Evolutionary conservation across 805 yeast species (phyloP).

Genomic region (Yueomyces sinensis): DNA sequence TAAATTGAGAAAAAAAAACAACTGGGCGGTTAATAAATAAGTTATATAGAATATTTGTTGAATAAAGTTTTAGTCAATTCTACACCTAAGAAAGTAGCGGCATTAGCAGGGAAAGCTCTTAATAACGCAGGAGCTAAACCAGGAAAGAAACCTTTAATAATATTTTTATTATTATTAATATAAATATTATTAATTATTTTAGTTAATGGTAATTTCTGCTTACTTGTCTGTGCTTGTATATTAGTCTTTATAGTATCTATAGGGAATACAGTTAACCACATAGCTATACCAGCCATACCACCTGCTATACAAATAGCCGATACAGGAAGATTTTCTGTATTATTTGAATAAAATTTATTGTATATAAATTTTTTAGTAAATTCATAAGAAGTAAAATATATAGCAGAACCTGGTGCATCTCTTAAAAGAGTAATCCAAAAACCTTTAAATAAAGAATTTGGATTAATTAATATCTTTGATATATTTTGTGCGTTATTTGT

Average conservation of each 20-base stretch:
- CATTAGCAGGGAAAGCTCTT: constrained; percentile 95
- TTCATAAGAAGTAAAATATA: constrained; percentile 92
- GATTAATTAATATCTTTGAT: constrained; percentile 67
- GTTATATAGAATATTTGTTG: constrained; percentile 21
- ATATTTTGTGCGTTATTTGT: constrained; percentile 39
- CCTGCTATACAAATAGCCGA: constrained; percentile 79
- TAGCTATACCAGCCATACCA: constrained; percentile 89
- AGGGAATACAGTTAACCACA: constrained; percentile 97
- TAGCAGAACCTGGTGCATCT: constrained; percentile 96
- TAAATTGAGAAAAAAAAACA: too few species aligned
- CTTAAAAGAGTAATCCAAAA: constrained; percentile 85
- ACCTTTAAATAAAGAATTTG: constrained; percentile 78
- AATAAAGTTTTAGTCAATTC: constrained; percentile 50
- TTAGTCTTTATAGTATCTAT: constrained; percentile 76
- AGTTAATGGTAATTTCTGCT: constrained; percentile 34
- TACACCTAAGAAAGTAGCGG: constrained; percentile 96
- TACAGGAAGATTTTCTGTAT: constrained; percentile 44
- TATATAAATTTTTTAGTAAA: constrained; percentile 53
- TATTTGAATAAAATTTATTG: constrained; percentile 14
- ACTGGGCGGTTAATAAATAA: too few species aligned
- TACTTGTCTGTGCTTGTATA: constrained; percentile 20
- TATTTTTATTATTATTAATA: constrained; percentile 37
- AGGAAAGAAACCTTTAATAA: constrained; percentile 88
- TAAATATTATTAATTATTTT: constrained; percentile 61
- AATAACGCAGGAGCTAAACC: constrained; percentile 93